phyloP scores from a whole-genome alignment of 352 stramenopile species.

The Pelagophyceae sp. region DNA sequence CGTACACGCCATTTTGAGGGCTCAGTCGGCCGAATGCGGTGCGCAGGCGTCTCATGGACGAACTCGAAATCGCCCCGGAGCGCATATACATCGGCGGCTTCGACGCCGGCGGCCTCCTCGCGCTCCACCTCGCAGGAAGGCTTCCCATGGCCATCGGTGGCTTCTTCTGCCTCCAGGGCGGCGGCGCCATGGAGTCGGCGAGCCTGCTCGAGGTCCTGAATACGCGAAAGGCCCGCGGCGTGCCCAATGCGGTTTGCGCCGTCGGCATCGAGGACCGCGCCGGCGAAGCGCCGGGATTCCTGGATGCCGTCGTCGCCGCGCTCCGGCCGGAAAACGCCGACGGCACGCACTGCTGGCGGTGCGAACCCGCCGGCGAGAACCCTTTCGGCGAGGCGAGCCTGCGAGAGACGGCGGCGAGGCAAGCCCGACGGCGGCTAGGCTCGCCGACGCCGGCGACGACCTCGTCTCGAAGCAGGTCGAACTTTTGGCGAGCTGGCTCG shows the following conservation, averaged over 20 bases:
- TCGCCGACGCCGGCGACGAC: not conserved
- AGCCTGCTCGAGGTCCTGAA: not conserved
- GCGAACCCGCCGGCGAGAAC: too few relatives aligned
- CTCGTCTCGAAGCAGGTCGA: not conserved
- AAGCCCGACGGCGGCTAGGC: too few relatives aligned
- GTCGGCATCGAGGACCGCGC: not conserved
- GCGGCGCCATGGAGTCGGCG: not conserved
- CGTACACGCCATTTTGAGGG: not conserved
- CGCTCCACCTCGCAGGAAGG: not conserved
- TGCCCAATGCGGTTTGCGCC: not conserved
- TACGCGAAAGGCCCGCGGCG: not conserved
- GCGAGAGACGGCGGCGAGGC: too few relatives aligned
- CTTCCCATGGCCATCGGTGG: not conserved
- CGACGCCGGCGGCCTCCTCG: not conserved
- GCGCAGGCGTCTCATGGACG: not conserved
- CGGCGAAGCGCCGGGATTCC: not conserved
- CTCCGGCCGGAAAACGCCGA: too few relatives aligned
- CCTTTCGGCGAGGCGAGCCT: too few relatives aligned
- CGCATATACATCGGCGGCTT: conserved; percentile 13
- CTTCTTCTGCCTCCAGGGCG: conserved; percentile 8
- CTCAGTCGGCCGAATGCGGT: not conserved
- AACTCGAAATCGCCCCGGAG: not conserved
- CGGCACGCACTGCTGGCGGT: not conserved
- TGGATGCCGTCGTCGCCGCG: not conserved
- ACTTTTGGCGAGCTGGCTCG: not conserved